These are phyloP conservation scores for Exophiala bonariae DNA, from an alignment of 2,329 filamentous ascomycete species.

Conservation along the genomic window DNA sequence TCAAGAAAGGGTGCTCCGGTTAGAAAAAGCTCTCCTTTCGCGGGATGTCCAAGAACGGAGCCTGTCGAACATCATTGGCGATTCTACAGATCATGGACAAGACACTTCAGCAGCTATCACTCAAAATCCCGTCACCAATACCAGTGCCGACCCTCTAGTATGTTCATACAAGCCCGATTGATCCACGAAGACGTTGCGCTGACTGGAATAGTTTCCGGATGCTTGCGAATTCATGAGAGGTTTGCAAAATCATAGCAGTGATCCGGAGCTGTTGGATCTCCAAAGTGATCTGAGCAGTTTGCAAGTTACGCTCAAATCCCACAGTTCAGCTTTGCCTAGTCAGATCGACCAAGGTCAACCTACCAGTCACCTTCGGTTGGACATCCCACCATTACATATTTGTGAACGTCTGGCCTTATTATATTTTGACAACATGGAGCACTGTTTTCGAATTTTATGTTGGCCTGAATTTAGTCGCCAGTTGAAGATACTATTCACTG, in stretches of 20 bases:
- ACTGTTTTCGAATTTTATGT: conserved; percentile 27
- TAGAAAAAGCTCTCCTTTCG: conserved; percentile 19
- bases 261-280: conserved; percentile 8
- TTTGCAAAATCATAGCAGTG: conserved; percentile 4
- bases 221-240: conserved; percentile 17
- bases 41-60: conserved; percentile 1
- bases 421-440: conserved; percentile 29
- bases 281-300: conserved; percentile 13
- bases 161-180: not conserved
- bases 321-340: conserved; percentile 6
- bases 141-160: not conserved
- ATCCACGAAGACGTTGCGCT: not conserved
- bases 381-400: conserved; percentile 17
- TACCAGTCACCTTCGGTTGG: not conserved
- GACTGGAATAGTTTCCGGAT: conserved; percentile 12
- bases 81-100: not conserved
- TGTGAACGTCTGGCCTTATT: conserved; percentile 20
- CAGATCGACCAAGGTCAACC: not conserved
- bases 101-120: not conserved
- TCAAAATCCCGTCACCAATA: conserved; percentile 7
- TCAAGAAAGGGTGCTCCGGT: conserved; percentile 17
- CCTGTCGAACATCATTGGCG: not conserved
- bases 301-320: conserved; percentile 14
- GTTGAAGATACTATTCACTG: conserved; percentile 20
- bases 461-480: conserved; percentile 18